Evolutionary conservation across 495 filamentous ascomycete species (phyloP).

Genomic region (Aspergillus nidulans): DNA sequence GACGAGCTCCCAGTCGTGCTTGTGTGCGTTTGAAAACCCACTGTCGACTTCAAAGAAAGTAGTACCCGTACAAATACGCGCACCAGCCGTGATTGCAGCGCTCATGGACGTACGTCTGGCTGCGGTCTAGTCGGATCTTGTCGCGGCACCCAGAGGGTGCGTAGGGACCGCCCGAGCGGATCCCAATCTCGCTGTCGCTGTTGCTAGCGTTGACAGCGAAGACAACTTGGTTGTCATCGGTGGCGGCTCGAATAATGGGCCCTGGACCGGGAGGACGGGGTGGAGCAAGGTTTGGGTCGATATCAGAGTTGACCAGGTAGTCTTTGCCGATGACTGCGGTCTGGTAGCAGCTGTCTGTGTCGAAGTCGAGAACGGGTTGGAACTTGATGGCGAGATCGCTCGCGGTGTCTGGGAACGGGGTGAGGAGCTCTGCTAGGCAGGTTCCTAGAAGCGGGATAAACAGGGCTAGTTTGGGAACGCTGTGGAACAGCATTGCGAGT

Average conservation of each 20-base stretch:
- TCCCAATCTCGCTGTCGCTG: too few species aligned
- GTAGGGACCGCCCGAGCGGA: too few species aligned
- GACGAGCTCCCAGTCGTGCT: not conserved
- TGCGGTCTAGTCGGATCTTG: not conserved
- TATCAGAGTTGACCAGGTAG: not conserved
- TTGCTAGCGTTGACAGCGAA: too few species aligned
- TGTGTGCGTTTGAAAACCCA: not conserved
- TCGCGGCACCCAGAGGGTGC: conserved; percentile 1
- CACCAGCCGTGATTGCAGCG: not conserved
- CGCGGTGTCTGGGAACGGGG: not conserved
- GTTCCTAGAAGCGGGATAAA: too few species aligned
- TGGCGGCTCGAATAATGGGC: too few species aligned
- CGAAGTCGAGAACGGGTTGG: not conserved
- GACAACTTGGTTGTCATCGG: too few species aligned
- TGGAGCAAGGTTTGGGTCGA: too few species aligned
- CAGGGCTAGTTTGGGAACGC: too few species aligned
- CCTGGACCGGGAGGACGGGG: too few species aligned
- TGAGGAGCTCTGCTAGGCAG: not conserved
- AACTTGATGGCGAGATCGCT: not conserved
- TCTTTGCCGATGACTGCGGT: not conserved
- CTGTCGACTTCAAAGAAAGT: not conserved
- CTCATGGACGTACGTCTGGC: not conserved
- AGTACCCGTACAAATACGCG: not conserved
- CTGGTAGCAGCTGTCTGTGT: not conserved
- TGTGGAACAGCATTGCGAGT: too few species aligned